These are phyloP conservation scores for Thielaviopsis musarum DNA, from an alignment of 2,329 filamentous ascomycete genomes.

Conservation along the genomic window DNA sequence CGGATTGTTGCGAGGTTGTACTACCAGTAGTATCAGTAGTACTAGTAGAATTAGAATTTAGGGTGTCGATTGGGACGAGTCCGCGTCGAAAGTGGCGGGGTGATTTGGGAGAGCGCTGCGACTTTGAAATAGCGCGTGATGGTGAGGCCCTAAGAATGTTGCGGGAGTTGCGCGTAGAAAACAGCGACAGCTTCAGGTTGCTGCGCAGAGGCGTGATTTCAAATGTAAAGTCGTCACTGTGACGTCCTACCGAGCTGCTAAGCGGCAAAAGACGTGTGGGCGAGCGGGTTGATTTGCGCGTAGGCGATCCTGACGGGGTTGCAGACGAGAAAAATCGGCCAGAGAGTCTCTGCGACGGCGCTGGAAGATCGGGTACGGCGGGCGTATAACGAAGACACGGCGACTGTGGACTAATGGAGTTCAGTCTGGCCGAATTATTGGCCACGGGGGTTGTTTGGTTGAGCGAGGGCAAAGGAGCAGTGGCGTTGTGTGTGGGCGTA, in stretches of 20 bases:
- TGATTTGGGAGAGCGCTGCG: slow-evolving; percentile 60
- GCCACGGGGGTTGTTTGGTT: slow-evolving; percentile 4
- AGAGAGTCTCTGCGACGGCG: not conserved
- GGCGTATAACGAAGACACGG: slow-evolving; percentile 28
- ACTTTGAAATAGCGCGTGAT: slow-evolving; percentile 39
- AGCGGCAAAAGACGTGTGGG: slow-evolving; percentile 10
- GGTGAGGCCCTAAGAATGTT: slow-evolving; percentile 30
- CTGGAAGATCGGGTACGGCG: slow-evolving; percentile 11
- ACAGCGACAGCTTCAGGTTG: slow-evolving; percentile 48
- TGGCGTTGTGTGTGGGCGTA: not conserved
- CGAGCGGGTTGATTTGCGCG: slow-evolving; percentile 14
- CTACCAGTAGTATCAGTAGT: too few species aligned
- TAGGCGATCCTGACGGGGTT: slow-evolving; percentile 13
- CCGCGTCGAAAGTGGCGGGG: slow-evolving; percentile 54
- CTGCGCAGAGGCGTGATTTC: slow-evolving; percentile 25
- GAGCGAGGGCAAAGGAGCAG: not conserved
- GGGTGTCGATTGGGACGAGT: slow-evolving; percentile 40
- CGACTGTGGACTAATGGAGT: slow-evolving; percentile 34
- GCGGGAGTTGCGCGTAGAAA: slow-evolving; percentile 44
- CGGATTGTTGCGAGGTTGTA: not conserved
- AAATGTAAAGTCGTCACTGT: slow-evolving; percentile 51
- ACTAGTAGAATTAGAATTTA: slow-evolving; percentile 31
- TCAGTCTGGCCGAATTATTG: slow-evolving; percentile 36
- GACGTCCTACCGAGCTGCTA: slow-evolving; percentile 22
- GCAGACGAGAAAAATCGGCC: not conserved